Evolutionary conservation across 2,329 filamentous ascomycete genomes (phyloP).

Genomic region (Fusarium tuaranense): DNA sequence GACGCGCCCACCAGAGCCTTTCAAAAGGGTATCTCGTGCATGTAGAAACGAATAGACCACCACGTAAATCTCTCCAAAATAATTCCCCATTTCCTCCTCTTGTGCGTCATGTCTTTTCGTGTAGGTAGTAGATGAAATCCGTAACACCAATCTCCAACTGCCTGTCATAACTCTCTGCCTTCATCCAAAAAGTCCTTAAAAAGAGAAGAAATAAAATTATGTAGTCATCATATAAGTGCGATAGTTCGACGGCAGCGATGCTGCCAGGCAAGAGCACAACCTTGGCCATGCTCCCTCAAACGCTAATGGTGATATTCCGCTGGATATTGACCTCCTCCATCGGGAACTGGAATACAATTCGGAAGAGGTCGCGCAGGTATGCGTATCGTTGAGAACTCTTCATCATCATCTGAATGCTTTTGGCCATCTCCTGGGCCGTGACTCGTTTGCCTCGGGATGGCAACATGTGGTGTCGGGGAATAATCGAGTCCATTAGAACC

Average conservation of each 20-base stretch:
- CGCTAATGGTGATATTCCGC: constrained; percentile 72
- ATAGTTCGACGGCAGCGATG: neutral
- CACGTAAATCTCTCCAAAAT: constrained; percentile 33
- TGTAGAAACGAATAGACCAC: constrained; percentile 45
- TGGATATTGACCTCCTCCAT: constrained; percentile 80
- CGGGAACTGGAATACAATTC: constrained; percentile 85
- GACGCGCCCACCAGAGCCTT: constrained; percentile 35
- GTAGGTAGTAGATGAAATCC: constrained; percentile 5
- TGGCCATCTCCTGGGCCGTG: constrained; percentile 80
- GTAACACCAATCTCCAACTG: constrained; percentile 15
- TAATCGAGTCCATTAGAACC: constrained; percentile 76
- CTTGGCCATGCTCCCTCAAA: constrained; percentile 44
- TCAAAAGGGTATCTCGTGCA: constrained; percentile 47
- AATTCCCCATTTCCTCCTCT: constrained; percentile 12
- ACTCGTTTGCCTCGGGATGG: constrained; percentile 70
- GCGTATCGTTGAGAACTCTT: constrained; percentile 74
- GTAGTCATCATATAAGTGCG: constrained; percentile 24
- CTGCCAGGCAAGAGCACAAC: neutral
- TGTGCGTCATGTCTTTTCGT: constrained; percentile 29
- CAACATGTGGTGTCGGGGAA: constrained; percentile 55
- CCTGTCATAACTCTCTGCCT: constrained; percentile 25
- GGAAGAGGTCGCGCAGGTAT: constrained; percentile 86
- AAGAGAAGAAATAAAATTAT: constrained; percentile 29
- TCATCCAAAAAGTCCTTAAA: constrained; percentile 7
- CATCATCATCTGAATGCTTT: constrained; percentile 82